phyloP scores from a whole-genome alignment of 2,329 filamentous ascomycete genomes.

The Dothistroma septosporum region DNA sequence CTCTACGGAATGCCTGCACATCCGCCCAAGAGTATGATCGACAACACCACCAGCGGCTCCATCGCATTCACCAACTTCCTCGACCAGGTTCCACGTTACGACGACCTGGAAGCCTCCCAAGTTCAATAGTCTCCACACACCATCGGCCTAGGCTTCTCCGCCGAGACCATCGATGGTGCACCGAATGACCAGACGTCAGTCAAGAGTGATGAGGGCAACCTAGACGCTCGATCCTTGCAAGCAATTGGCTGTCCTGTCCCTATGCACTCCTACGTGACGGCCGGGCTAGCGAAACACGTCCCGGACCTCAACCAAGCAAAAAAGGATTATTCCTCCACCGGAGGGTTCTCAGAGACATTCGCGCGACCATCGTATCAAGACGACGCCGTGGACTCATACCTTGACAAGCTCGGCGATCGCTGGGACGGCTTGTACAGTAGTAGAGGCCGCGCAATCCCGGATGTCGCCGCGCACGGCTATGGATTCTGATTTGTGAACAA shows the following conservation, averaged over 20 bases:
- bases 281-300: slow-evolving; percentile 46
- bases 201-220: slow-evolving; percentile 55
- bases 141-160: slow-evolving; percentile 51
- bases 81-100: slow-evolving; percentile 48
- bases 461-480: slow-evolving; percentile 50
- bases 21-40: slow-evolving; percentile 43
- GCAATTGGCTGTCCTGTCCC: slow-evolving; percentile 52
- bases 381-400: slow-evolving; percentile 38
- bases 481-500: slow-evolving; percentile 45
- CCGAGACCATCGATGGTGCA: slow-evolving; percentile 54
- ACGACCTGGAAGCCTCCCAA: slow-evolving; percentile 56
- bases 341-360: slow-evolving; percentile 44
- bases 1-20: slow-evolving; percentile 49
- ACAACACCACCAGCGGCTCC: slow-evolving; percentile 42
- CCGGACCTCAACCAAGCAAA: slow-evolving; percentile 44
- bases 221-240: slow-evolving; percentile 60
- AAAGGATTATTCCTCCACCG: slow-evolving; percentile 39
- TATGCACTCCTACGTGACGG: slow-evolving; percentile 57
- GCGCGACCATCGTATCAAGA: slow-evolving; percentile 43
- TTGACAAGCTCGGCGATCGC: slow-evolving; percentile 36
- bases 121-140: slow-evolving; percentile 48
- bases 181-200: slow-evolving; percentile 41
- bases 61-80: slow-evolving; percentile 45
- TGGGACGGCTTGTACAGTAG: slow-evolving; percentile 44
- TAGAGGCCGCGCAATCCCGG: slow-evolving; percentile 43